A percentile compares a stretch with the other conserved stretches of the same genome.
Evolutionary conservation across 805 yeast genomes (phyloP).

Genomic region (Wickerhamiella alocasiicola): DNA sequence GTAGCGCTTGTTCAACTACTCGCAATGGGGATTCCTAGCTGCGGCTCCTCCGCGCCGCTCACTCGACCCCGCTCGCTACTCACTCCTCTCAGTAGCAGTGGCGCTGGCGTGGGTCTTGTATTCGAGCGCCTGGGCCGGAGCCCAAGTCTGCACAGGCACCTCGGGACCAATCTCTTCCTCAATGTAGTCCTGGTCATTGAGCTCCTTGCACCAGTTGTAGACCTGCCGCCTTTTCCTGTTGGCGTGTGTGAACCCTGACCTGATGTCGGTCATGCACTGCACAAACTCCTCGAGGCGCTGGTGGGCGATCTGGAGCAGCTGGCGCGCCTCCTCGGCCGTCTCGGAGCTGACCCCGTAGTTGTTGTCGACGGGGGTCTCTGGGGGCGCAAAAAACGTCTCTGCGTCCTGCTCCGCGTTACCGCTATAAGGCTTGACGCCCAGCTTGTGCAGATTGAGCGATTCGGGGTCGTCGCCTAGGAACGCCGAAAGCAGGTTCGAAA

Average conservation of each 20-base stretch:
- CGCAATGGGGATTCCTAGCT: too few species aligned
- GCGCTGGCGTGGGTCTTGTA: slow-evolving; percentile 1
- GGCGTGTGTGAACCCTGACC: slow-evolving; percentile 68
- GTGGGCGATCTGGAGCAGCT: slow-evolving; percentile 60
- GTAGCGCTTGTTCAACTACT: too few species aligned
- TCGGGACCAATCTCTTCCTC: slow-evolving; percentile 25
- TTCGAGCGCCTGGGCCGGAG: neutral
- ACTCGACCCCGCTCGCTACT: neutral
- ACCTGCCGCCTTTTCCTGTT: slow-evolving; percentile 60
- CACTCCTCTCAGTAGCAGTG: slow-evolving; percentile 7
- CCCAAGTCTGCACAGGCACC: neutral
- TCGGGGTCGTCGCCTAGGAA: slow-evolving; percentile 79
- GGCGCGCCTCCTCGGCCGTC: slow-evolving; percentile 57
- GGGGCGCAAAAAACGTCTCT: slow-evolving; percentile 59
- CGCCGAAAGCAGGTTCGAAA: slow-evolving; percentile 60
- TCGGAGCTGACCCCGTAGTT: slow-evolving; percentile 41
- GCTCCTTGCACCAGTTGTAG: slow-evolving; percentile 74
- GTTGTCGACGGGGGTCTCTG: slow-evolving; percentile 37
- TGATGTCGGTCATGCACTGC: slow-evolving; percentile 57
- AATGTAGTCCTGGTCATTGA: slow-evolving; percentile 50
- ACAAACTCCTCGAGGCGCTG: slow-evolving; percentile 82
- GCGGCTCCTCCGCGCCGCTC: too few species aligned
- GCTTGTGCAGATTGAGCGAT: slow-evolving; percentile 38
- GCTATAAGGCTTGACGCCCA: slow-evolving; percentile 50
- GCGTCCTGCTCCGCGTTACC: slow-evolving; percentile 14